A percentile compares a stretch with the other conserved stretches of the same genome.
Evolutionary conservation across 1,139 yeast species (phyloP).

Genomic region (Hemisphaericaspora xylanilytica): DNA sequence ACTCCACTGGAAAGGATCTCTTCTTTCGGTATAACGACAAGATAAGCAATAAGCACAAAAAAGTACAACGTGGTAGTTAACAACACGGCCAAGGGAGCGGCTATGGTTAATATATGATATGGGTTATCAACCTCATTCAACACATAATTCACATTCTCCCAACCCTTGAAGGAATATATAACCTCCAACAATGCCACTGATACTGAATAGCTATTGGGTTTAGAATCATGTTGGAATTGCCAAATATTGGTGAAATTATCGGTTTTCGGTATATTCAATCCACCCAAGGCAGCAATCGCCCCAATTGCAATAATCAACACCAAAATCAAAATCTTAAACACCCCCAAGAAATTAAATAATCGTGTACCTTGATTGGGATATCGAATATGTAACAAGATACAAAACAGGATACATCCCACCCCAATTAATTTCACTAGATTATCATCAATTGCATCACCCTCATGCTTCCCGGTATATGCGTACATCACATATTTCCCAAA

Average conservation of each 20-base stretch:
- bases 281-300: slow-evolving; percentile 23
- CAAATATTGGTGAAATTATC: slow-evolving; percentile 30
- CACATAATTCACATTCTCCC: slow-evolving; percentile 49
- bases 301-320: slow-evolving; percentile 42
- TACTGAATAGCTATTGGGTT: slow-evolving; percentile 29
- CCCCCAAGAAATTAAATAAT: slow-evolving; percentile 44
- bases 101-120: slow-evolving; percentile 60
- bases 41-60: slow-evolving; percentile 68
- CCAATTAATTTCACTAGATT: slow-evolving; percentile 40
- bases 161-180: slow-evolving; percentile 40
- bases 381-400: slow-evolving; percentile 37
- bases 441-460: slow-evolving; percentile 21
- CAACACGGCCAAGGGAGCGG: slow-evolving; percentile 70
- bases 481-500: slow-evolving; percentile 49
- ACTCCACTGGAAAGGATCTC: slow-evolving; percentile 62
- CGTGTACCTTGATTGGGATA: slow-evolving; percentile 43
- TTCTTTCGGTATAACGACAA: slow-evolving; percentile 71
- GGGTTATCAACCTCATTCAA: slow-evolving; percentile 52
- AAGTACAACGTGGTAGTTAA: slow-evolving; percentile 62
- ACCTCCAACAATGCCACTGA: slow-evolving; percentile 44
- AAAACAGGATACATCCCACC: slow-evolving; percentile 41
- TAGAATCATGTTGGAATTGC: slow-evolving; percentile 20
- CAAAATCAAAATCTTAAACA: slow-evolving; percentile 40
- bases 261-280: slow-evolving; percentile 25
- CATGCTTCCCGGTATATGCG: slow-evolving; percentile 28